phyloP scores from a whole-genome alignment of 306 rosid species.

The Astragalus glycyphyllos region DNA sequence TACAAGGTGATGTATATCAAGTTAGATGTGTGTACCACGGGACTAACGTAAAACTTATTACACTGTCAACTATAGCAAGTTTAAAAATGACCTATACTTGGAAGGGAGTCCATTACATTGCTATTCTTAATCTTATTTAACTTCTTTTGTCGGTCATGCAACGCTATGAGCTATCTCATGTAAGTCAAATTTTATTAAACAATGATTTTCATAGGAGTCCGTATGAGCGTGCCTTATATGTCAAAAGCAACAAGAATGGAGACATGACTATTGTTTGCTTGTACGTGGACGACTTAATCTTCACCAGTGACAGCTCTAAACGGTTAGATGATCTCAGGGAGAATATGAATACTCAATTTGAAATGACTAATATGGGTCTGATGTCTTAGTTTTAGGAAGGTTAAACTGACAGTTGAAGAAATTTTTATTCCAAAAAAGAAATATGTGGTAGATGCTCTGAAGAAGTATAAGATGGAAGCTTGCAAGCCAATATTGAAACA shows the following conservation, averaged over 20 bases:
- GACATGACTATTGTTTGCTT: not conserved
- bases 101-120: constrained; percentile 16
- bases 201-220: not conserved
- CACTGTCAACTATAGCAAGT: not conserved
- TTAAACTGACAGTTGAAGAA: not conserved
- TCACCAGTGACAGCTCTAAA: not conserved
- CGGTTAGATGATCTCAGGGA: not conserved
- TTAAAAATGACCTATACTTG: constrained; percentile 1
- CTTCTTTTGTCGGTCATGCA: not conserved
- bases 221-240: not conserved
- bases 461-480: not conserved
- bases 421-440: not conserved
- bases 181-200: not conserved
- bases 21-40: not conserved
- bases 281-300: not conserved
- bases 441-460: not conserved
- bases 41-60: constrained; percentile 10
- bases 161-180: constrained; percentile 2
- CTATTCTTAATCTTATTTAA: not conserved
- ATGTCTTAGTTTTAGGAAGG: not conserved
- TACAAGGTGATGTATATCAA: not conserved
- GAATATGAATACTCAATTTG: not conserved
- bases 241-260: not conserved
- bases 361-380: not conserved
- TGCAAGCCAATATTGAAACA: not conserved